These are phyloP conservation scores for Crithidia expoeki DNA, from an alignment of 208 protist species.

Conservation along the genomic window DNA sequence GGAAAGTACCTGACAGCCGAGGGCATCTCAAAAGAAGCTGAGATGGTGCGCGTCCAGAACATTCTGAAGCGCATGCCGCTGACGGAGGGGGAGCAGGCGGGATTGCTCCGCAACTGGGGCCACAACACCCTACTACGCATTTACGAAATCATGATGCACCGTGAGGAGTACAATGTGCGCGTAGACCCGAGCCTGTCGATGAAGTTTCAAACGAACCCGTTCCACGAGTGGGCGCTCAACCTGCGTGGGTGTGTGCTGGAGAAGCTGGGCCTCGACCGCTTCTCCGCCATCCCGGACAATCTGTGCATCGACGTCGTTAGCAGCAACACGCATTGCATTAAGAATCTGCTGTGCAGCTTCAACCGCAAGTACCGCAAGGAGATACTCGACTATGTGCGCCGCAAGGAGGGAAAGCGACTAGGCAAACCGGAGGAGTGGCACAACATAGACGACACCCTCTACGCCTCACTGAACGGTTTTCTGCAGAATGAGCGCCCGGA, in stretches of 20 bases:
- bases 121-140: slow-evolving; percentile 68
- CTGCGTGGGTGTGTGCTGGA: slow-evolving; percentile 69
- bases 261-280: slow-evolving; percentile 70
- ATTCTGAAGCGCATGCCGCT: slow-evolving; percentile 74
- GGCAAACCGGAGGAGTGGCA: slow-evolving; percentile 62
- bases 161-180: slow-evolving; percentile 90
- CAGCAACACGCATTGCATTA: slow-evolving; percentile 93
- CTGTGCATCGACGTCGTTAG: slow-evolving; percentile 86
- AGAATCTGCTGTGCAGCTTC: slow-evolving; percentile 86
- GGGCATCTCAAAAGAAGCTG: slow-evolving; percentile 38
- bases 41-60: slow-evolving; percentile 51
- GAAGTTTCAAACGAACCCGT: slow-evolving; percentile 83
- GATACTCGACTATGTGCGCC: slow-evolving; percentile 55
- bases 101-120: slow-evolving; percentile 73
- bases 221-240: slow-evolving; percentile 88
- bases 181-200: slow-evolving; percentile 81
- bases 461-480: slow-evolving; percentile 56
- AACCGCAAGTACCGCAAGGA: slow-evolving; percentile 72
- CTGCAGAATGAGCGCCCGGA: slow-evolving; percentile 64
- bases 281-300: slow-evolving; percentile 59
- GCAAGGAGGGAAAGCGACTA: slow-evolving; percentile 46
- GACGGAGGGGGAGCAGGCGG: slow-evolving; percentile 61
- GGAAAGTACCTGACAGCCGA: slow-evolving; percentile 28
- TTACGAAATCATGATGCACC: slow-evolving; percentile 91
- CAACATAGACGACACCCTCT: slow-evolving; percentile 80